Evolutionary conservation across 495 filamentous ascomycete species (phyloP), one percentile per base, ranked within the genome.

Genomic region (Penicillium verhagenii): DNA sequence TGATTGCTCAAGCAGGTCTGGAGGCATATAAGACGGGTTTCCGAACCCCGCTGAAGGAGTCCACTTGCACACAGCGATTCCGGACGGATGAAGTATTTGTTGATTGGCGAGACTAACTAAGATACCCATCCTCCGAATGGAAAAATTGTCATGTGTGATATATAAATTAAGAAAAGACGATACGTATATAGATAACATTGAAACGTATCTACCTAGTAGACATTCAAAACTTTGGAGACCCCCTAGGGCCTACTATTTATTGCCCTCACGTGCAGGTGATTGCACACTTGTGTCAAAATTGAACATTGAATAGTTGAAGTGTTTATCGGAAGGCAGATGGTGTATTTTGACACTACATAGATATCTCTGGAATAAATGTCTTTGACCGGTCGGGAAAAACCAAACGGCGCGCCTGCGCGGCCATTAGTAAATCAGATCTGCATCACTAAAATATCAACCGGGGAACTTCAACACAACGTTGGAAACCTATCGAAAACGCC

Each of bases 1-100:
- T 98, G 94, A 98, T 98, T 75, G 94, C 94, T 11, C 94, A 98
- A 74, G 94, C 94, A 9, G 94, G 94, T 23, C 72, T 98, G 61
- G 66, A 96, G 57, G 91, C 91, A 7, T 96, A 87, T 64, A 74
- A 81, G 70, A 89, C 83, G 0, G 94, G 94, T 6, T 88, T 91
- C 65, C 74, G 69, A 45, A 96, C 90, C 14, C 73, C 78, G 3
- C 62, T 97, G 11, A 85, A 88, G 60, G 92, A 96, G 13, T 89
- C 87, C 54, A 90, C 88, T 11, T 95, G 88, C 72, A 97, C 95
- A 18, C 95, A 98, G 70, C 80, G 94, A 49, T 98, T 96, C 68
- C 85, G 93, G 60, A 97, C 93, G 10, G 93, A 97, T 70, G 92
- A 96, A 70, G 93, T 97, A 10, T 82, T 87, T 58, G 86, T 97